A percentile compares a stretch with the other conserved stretches of the same genome.
Conservation (phyloP, 371 early-diverging fungal species). For the Lichtheimia ornata region DNA sequence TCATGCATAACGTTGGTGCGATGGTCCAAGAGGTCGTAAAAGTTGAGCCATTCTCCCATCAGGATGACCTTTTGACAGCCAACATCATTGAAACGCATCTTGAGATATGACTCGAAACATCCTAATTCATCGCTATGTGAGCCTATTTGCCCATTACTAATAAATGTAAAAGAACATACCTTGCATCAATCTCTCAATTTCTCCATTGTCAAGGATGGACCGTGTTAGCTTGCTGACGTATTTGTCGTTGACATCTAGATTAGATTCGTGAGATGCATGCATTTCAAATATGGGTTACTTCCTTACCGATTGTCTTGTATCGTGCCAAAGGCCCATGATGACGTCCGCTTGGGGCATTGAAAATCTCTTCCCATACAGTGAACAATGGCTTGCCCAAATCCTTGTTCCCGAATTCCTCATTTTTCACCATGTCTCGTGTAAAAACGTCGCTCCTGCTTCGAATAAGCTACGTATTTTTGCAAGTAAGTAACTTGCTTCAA, state of each 20-base stretch:
- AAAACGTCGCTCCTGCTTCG: conserved; percentile 42
- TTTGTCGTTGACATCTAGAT: conserved; percentile 20
- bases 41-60: conserved; percentile 78
- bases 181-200: conserved; percentile 83
- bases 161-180: conserved; percentile 41
- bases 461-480: conserved; percentile 31
- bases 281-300: not conserved
- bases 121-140: conserved; percentile 42
- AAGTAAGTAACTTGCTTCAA: not conserved
- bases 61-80: conserved; percentile 65
- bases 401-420: conserved; percentile 72
- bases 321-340: conserved; percentile 9
- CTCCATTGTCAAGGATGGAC: conserved; percentile 69
- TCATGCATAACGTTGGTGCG: conserved; percentile 47
- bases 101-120: conserved; percentile 89
- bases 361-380: conserved; percentile 80
- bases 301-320: not conserved
- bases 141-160: not conserved
- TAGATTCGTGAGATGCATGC: too few relatives aligned
- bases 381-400: conserved; percentile 80
- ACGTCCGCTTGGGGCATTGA: conserved; percentile 46
- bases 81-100: conserved; percentile 76
- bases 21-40: conserved; percentile 76
- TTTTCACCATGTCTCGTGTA: conserved; percentile 59
- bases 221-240: conserved; percentile 55